These are phyloP conservation scores for Physaria fendleri DNA, from an alignment of 345 rosid species.

Conservation along the genomic window DNA sequence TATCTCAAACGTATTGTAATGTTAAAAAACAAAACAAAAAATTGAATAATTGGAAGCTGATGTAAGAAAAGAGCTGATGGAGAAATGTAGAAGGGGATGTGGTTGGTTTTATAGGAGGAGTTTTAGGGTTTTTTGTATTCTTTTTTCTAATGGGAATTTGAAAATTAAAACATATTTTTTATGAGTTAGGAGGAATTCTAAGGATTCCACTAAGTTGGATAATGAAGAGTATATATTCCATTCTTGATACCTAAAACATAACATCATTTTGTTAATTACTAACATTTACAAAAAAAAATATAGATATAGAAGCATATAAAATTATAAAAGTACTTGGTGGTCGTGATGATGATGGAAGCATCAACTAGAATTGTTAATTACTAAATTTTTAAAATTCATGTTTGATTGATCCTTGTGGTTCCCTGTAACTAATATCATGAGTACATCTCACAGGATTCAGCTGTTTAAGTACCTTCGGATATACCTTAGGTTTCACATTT, in stretches of 20 bases:
- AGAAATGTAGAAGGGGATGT: constrained; percentile 22
- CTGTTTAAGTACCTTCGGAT: neutral
- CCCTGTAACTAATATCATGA: neutral
- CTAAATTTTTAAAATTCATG: neutral
- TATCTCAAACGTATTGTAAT: neutral
- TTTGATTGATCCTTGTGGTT: neutral
- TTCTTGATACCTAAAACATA: constrained; percentile 1
- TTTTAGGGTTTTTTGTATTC: neutral
- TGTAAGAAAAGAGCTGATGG: constrained; percentile 31
- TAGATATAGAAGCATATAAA: constrained; percentile 9
- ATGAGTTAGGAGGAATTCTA: constrained; percentile 21
- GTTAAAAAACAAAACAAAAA: too few relatives aligned
- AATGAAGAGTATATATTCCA: constrained; percentile 21
- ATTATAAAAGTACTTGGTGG: constrained; percentile 12
- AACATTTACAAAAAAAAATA: constrained; percentile 7
- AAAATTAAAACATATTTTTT: neutral
- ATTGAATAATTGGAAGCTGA: neutral
- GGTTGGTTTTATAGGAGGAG: constrained; percentile 25
- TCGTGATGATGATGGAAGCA: constrained; percentile 30
- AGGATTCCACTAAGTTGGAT: constrained; percentile 28
- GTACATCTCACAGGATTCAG: neutral
- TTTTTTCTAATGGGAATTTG: neutral
- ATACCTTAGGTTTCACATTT: constrained; percentile 11
- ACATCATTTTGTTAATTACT: neutral
- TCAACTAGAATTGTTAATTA: constrained; percentile 20